Evolutionary conservation across 768 basidiomycete genomes (phyloP).

Genomic region (Infundibulicybe gibba): DNA sequence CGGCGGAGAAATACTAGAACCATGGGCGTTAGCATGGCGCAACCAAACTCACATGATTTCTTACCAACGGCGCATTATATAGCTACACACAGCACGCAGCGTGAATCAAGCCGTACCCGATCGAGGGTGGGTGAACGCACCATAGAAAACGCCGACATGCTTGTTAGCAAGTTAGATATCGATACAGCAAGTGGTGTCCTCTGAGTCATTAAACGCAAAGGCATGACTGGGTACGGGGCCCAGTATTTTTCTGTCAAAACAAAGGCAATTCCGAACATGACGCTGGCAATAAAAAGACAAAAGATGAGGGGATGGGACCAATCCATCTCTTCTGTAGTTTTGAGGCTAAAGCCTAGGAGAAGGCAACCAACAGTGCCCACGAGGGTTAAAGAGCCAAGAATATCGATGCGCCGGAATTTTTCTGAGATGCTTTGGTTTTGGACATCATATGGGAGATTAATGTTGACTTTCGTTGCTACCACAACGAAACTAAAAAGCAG

Average conservation of each 20-base stretch:
- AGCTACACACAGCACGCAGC: slow-evolving; percentile 36
- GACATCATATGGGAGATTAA: slow-evolving; percentile 65
- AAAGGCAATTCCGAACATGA: slow-evolving; percentile 55
- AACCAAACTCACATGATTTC: slow-evolving; percentile 15
- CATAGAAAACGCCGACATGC: slow-evolving; percentile 79
- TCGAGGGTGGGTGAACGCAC: slow-evolving; percentile 31
- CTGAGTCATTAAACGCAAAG: slow-evolving; percentile 70
- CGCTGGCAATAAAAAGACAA: slow-evolving; percentile 58
- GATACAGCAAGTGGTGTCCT: slow-evolving; percentile 83
- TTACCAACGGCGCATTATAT: slow-evolving; percentile 81
- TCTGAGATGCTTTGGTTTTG: slow-evolving; percentile 53
- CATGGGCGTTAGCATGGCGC: slow-evolving; percentile 3
- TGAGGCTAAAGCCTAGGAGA: slow-evolving; percentile 73
- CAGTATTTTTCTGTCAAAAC: slow-evolving; percentile 74
- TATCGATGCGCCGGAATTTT: slow-evolving; percentile 80
- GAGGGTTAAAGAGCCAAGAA: slow-evolving; percentile 78
- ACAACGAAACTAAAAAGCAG: slow-evolving; percentile 67
- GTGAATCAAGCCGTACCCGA: slow-evolving; percentile 7
- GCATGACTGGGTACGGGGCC: slow-evolving; percentile 88
- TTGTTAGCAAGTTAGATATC: slow-evolving; percentile 72
- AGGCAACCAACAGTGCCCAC: slow-evolving; percentile 67
- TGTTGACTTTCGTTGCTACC: slow-evolving; percentile 75
- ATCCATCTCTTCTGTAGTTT: slow-evolving; percentile 72
- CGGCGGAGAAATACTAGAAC: slow-evolving; percentile 77
- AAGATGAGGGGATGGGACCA: slow-evolving; percentile 75